Evolutionary conservation across 2,329 filamentous ascomycete genomes (phyloP).

Genomic region (Neurospora crassa): DNA sequence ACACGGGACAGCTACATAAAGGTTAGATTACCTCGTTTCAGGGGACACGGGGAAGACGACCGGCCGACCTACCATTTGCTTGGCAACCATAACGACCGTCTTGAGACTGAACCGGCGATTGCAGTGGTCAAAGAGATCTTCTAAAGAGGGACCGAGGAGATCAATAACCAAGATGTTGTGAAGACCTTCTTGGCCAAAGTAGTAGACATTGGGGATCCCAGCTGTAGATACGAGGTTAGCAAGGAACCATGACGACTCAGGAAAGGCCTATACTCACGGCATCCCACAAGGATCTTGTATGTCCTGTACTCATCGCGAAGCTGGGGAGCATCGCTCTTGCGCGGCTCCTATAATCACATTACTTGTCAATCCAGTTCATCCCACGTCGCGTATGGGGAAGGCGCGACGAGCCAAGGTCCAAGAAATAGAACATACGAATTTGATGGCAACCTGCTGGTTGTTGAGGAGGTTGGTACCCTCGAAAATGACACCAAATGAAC

Average conservation of each 20-base stretch:
- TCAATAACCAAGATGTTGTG: constrained; percentile 99
- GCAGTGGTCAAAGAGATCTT: constrained; percentile 96
- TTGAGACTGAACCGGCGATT: constrained; percentile 92
- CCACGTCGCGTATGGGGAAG: neutral
- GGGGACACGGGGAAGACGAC: neutral
- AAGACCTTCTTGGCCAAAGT: constrained; percentile 95
- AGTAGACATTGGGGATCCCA: constrained; percentile 98
- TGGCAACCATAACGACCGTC: constrained; percentile 98
- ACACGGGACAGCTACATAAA: constrained; percentile 68
- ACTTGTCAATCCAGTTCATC: constrained; percentile 8
- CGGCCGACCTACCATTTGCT: constrained; percentile 69
- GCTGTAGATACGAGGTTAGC: constrained; percentile 41
- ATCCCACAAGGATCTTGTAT: constrained; percentile 98
- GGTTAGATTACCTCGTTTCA: constrained; percentile 19
- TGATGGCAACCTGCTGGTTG: constrained; percentile 98
- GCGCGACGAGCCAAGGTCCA: neutral
- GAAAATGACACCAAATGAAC: constrained; percentile 96
- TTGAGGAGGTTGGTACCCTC: constrained; percentile 98
- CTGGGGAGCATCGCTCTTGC: constrained; percentile 97
- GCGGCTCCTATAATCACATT: constrained; percentile 60
- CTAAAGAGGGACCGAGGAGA: constrained; percentile 84
- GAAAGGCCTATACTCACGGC: constrained; percentile 60
- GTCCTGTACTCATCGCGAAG: constrained; percentile 97
- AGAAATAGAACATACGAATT: constrained; percentile 64
- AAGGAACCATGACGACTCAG: neutral